phyloP scores from a whole-genome alignment of 805 yeast genomes.

The Yamadazyma akitaensis region DNA sequence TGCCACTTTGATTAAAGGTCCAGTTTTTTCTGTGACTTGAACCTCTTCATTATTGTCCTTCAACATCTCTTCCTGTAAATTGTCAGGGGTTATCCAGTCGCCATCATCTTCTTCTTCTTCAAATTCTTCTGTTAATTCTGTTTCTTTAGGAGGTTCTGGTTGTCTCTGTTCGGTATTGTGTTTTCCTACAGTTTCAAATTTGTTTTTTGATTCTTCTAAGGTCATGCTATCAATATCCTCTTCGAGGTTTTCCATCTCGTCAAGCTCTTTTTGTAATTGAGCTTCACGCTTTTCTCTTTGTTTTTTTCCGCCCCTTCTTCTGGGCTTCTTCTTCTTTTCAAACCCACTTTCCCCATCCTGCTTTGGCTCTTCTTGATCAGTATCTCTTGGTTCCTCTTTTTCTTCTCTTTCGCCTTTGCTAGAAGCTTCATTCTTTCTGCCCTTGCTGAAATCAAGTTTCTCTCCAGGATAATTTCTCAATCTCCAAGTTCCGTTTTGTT shows the following conservation, averaged over 20 bases:
- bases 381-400: slow-evolving; percentile 7
- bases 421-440: neutral
- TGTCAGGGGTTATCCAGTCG: slow-evolving; percentile 92
- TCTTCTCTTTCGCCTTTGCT: slow-evolving; percentile 13
- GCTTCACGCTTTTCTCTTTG: slow-evolving; percentile 57
- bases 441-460: slow-evolving; percentile 24
- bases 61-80: slow-evolving; percentile 63
- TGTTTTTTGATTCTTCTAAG: neutral
- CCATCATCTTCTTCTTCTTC: slow-evolving; percentile 81
- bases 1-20: slow-evolving; percentile 63
- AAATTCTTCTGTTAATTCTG: slow-evolving; percentile 42
- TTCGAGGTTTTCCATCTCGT: slow-evolving; percentile 15
- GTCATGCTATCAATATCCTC: slow-evolving; percentile 2
- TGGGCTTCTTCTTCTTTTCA: slow-evolving; percentile 19
- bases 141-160: slow-evolving; percentile 8
- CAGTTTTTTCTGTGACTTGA: slow-evolving; percentile 27
- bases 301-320: slow-evolving; percentile 65
- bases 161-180: neutral
- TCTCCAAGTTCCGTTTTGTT: slow-evolving; percentile 64
- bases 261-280: slow-evolving; percentile 26
- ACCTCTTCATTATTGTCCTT: slow-evolving; percentile 65
- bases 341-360: slow-evolving; percentile 5
- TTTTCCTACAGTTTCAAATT: neutral
- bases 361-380: slow-evolving; percentile 10
- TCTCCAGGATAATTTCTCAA: slow-evolving; percentile 75